These are phyloP conservation scores for Solanum chilense DNA, from an alignment of 257 asterid genomes.

Conservation along the genomic window DNA sequence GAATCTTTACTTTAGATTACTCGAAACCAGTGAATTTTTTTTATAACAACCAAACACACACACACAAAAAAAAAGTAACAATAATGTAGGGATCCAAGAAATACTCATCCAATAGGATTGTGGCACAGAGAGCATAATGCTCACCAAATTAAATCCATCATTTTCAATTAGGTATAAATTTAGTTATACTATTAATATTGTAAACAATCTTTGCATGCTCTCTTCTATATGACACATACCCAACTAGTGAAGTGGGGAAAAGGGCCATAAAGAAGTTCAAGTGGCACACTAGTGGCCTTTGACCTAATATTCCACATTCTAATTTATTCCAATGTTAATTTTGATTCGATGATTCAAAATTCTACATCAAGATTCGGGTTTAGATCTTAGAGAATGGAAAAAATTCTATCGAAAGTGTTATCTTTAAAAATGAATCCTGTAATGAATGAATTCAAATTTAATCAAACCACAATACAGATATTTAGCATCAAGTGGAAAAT, in stretches of 20 bases:
- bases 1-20: not conserved
- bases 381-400: rapidly evolving
- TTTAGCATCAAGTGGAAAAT: rapidly evolving
- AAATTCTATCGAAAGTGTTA: rapidly evolving
- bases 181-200: not conserved
- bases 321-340: not conserved
- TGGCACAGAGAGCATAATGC: not conserved
- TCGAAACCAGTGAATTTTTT: not conserved
- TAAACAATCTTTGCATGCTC: not conserved
- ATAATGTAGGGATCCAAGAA: not conserved
- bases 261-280: not conserved
- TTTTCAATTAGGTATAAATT: not conserved
- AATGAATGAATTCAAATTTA: not conserved
- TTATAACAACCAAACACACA: not conserved
- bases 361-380: rapidly evolving
- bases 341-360: not conserved
- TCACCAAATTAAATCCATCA: not conserved
- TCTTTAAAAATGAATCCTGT: not conserved
- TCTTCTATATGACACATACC: not conserved
- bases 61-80: not conserved
- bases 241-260: not conserved
- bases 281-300: not conserved
- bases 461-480: rapidly evolving
- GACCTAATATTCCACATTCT: not conserved
- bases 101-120: not conserved